Base-by-base conservation (phyloP, 768 basidiomycete species). In the Boletus coccyginus region DNA sequence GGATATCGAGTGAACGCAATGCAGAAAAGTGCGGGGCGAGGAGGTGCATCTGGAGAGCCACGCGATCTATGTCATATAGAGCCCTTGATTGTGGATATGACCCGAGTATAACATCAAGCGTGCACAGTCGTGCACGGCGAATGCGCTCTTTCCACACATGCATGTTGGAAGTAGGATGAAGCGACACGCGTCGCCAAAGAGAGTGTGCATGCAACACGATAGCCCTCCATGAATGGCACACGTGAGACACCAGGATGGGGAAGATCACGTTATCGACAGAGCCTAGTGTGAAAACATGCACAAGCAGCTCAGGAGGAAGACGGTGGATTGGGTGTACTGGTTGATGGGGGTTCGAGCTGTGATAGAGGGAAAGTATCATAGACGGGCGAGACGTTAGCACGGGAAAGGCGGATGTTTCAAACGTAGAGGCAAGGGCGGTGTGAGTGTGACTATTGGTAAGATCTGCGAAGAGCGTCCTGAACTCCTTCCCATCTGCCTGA, bases 91-190 rank as follows among this genome's bases (percentile, higher is more conserved):
- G 27, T 31, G 66, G 59, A 41, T 52, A 38, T 44, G 87, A 75
- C 55, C 78, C 73, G 43, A 90, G 75, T 56, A 77, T 73, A 44
- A 88, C 75, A 63, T 89, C 85, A 50, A 90, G 76, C 17, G 83
- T 73, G 65, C 84, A 86, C 32, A 78, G 78, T 58, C 77, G 77
- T 16, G 88, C 80, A 61, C 87, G 85, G 32, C 66, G 72, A 33
- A 89, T 79, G 56, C 83, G 77, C 60, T 86, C 81, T 51, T 73
- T 72, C 86, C 85, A 89, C 81, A 89, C 83, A 51, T 71, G 62
- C 50, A 79, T 68, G 10, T 63, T 60, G 16, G 66, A 70, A 42
- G 78, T 66, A 7, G 79, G 75, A 57, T 73, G 70, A 53, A 88
- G 74, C 13, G 72, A 71, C 56, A 91, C 77, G 58, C 77, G 77